Evolutionary conservation across 106 monocot genomes (phyloP), one percentile per base, ranked within the genome.

Genomic region (Iris macrosiphon): DNA sequence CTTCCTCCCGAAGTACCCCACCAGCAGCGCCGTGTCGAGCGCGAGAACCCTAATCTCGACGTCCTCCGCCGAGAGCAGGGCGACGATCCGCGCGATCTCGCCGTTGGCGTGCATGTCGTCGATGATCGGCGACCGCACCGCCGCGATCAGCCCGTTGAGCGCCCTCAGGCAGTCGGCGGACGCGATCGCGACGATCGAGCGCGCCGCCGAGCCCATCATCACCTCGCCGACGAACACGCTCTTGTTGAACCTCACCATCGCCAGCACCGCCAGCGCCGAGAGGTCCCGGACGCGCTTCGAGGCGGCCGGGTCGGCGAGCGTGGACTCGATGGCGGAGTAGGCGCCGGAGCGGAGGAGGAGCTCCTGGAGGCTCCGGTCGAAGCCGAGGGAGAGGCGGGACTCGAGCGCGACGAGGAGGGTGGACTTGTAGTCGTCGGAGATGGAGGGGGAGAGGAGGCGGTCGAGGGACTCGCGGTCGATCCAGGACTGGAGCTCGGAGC

Each of bases 191-290:
- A 76, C 69, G 21, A 91, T 57, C 4, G 67, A 53, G 15, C 43
- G 31, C 4, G 69, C 56, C 13, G 78, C 43, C 31, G 78, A 59
- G 21, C 81, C 78, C 85, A 73, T 72, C 24, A 85, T 69, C 8
- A 84, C 77, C 17, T 72, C 75, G 0, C 78, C 91, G 1, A 85
- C 85, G 67, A 92, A 92, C 10, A 92, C 91, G 20, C 69, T 79
- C 59, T 71, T 76, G 82, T 92, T 92, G 91, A 92, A 92, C 14
- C 66, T 49, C 28, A 92, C 91, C 15, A 79, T 50, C n/a, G 85
- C 75, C 2, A 79, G 72, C n/a, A 73, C 65, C 21, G 65, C 49
- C 7, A 63, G 26, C 2, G 81, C 85, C 40, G 75, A 66, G 10
- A 25, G 40, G 22, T 92, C 91, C 7, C 72, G 64, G 17, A 85